phyloP scores from a whole-genome alignment of 2,329 filamentous ascomycete genomes.

The Akanthomyces dipterigenus region DNA sequence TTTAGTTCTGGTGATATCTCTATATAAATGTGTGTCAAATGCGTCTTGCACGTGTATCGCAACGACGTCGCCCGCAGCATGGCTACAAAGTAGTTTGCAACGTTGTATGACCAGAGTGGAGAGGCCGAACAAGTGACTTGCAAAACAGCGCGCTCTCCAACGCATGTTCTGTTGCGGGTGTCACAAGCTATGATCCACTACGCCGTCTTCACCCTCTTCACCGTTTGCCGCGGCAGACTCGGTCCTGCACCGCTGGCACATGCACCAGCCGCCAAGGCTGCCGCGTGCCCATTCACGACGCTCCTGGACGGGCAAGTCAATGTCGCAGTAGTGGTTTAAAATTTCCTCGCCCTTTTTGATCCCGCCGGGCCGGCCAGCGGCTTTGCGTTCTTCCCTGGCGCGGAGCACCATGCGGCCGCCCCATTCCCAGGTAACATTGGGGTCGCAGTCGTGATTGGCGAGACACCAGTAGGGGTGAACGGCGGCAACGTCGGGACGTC shows the following conservation, averaged over 20 bases:
- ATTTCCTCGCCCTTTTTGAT: constrained; percentile 78
- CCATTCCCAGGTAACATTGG: constrained; percentile 95
- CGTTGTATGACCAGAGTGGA: background rate
- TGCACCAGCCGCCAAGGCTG: constrained; percentile 81
- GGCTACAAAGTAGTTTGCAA: background rate
- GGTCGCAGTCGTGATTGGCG: constrained; percentile 93
- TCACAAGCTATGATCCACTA: background rate
- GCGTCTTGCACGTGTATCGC: background rate
- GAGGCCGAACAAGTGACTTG: background rate
- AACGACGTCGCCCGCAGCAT: background rate
- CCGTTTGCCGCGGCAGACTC: constrained; percentile 44
- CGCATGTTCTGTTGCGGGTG: background rate
- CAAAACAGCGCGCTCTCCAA: background rate
- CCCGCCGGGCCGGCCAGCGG: constrained; percentile 46
- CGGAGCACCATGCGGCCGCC: constrained; percentile 68
- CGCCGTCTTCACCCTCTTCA: background rate
- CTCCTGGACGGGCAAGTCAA: constrained; percentile 68
- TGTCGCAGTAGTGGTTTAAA: constrained; percentile 90
- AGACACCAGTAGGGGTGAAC: constrained; percentile 96
- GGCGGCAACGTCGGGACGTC: constrained; percentile 82
- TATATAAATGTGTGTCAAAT: background rate
- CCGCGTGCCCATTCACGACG: constrained; percentile 84
- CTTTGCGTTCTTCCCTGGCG: constrained; percentile 51
- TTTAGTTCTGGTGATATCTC: background rate
- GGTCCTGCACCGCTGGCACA: constrained; percentile 73